Conservation (phyloP, 1,139 yeast species). For the Scheffersomyces cryptocercus region DNA sequence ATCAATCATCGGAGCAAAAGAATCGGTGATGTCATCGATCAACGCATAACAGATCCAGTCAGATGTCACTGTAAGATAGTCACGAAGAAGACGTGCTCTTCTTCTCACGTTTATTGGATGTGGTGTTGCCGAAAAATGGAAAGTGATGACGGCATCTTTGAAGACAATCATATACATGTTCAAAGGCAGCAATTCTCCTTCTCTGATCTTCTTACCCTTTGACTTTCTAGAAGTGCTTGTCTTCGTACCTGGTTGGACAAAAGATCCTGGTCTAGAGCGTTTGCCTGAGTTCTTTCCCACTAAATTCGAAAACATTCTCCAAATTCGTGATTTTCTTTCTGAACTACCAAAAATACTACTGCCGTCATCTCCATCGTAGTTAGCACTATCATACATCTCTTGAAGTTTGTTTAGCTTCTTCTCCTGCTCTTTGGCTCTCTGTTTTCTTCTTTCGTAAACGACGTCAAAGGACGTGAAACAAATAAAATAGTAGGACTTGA, state of each 20-base stretch:
- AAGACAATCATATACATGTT: slow-evolving; percentile 93
- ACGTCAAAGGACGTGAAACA: slow-evolving; percentile 93
- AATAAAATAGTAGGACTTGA: slow-evolving; percentile 84
- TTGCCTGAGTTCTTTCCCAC: slow-evolving; percentile 4
- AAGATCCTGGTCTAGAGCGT: background rate
- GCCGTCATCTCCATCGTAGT: slow-evolving; percentile 12
- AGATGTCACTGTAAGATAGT: slow-evolving; percentile 84
- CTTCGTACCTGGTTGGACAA: slow-evolving; percentile 8
- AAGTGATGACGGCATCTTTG: slow-evolving; percentile 86
- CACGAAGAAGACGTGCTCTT: slow-evolving; percentile 83
- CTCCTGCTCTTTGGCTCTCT: slow-evolving; percentile 45
- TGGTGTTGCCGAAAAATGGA: slow-evolving; percentile 93
- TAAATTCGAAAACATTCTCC: slow-evolving; percentile 17
- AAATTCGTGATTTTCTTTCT: slow-evolving; percentile 19
- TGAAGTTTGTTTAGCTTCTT: slow-evolving; percentile 41
- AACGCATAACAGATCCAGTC: slow-evolving; percentile 98
- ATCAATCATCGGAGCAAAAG: slow-evolving; percentile 94
- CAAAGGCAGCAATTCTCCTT: slow-evolving; percentile 83
- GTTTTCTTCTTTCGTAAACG: slow-evolving; percentile 65
- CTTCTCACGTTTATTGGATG: slow-evolving; percentile 95
- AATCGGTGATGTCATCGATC: slow-evolving; percentile 95
- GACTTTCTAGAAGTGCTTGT: slow-evolving; percentile 27
- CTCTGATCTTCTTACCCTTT: slow-evolving; percentile 42
- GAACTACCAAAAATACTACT: slow-evolving; percentile 20
- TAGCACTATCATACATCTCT: slow-evolving; percentile 32